phyloP scores from a whole-genome alignment of 2,329 filamentous ascomycete species.

The Didymosphaeria variabile region DNA sequence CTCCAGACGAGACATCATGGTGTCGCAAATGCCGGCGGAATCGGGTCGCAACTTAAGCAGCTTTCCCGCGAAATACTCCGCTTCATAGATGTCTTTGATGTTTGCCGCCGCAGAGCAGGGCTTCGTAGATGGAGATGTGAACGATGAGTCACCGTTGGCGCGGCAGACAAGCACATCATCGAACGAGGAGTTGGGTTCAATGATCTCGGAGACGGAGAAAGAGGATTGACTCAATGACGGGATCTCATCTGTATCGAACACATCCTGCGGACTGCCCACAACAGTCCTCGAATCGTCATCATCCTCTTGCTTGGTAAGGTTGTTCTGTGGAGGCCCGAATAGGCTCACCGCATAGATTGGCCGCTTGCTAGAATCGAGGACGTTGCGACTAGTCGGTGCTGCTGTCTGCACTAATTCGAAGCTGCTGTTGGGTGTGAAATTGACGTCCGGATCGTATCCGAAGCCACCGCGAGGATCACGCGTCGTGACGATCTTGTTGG shows the following conservation, averaged over 20 bases:
- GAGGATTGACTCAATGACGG: not conserved
- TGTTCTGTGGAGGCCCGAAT: not conserved
- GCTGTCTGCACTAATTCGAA: not conserved
- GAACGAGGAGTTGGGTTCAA: constrained; percentile 27
- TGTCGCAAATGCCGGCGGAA: constrained; percentile 27
- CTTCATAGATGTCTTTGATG: constrained; percentile 27
- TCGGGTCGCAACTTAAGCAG: constrained; percentile 29
- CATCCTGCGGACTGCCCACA: not conserved
- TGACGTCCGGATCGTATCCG: constrained; percentile 23
- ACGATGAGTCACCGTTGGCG: constrained; percentile 29
- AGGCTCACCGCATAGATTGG: not conserved
- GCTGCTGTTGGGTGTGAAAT: constrained; percentile 5
- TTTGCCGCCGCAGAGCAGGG: constrained; percentile 37
- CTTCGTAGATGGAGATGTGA: constrained; percentile 25
- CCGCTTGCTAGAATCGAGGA: not conserved
- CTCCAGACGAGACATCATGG: constrained; percentile 31
- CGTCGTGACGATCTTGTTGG: not conserved
- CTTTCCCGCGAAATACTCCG: constrained; percentile 27
- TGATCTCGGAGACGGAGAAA: not conserved
- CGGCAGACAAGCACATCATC: constrained; percentile 35
- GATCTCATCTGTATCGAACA: not conserved
- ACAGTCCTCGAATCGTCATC: not conserved
- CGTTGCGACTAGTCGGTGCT: not conserved
- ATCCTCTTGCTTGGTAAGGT: not conserved
- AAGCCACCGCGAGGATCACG: constrained; percentile 23